Evolutionary conservation across 148 eudicot species (phyloP).

Genomic region (Persicaria maculosa): DNA sequence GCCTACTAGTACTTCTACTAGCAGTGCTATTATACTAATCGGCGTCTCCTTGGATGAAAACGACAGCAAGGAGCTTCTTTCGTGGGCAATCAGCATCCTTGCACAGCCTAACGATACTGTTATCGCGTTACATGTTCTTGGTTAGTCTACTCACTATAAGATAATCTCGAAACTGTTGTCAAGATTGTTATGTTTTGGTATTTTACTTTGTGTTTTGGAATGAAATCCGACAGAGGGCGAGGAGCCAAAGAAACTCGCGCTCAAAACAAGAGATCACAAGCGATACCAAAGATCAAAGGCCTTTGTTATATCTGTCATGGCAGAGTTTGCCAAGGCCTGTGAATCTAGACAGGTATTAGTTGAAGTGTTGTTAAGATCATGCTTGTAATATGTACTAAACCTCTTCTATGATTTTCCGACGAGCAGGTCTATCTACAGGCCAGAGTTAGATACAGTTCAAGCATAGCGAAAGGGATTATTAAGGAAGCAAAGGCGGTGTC

Average conservation of each 20-base stretch:
- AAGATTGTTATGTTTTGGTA: background rate
- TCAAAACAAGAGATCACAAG: constrained; percentile 35
- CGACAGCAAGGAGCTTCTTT: constrained; percentile 44
- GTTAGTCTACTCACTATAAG: constrained; percentile 25
- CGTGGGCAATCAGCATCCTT: constrained; percentile 48
- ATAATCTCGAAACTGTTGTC: background rate
- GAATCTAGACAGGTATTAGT: constrained; percentile 45
- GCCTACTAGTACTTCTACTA: background rate
- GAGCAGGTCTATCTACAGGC: constrained; percentile 75
- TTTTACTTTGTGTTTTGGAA: background rate
- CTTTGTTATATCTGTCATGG: constrained; percentile 58
- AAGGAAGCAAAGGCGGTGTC: constrained; percentile 48
- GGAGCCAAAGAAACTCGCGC: constrained; percentile 34
- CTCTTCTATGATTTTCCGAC: background rate
- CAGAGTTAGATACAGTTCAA: constrained; percentile 55
- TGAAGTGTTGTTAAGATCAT: background rate
- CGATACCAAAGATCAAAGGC: constrained; percentile 56
- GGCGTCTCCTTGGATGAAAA: constrained; percentile 47
- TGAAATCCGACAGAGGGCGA: constrained; percentile 27
- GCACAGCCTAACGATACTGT: constrained; percentile 66
- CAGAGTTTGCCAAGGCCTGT: constrained; percentile 58
- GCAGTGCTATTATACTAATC: constrained; percentile 40
- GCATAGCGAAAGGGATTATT: constrained; percentile 42
- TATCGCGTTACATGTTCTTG: constrained; percentile 61
- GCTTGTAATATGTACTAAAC: background rate